phyloP scores from a whole-genome alignment of 495 filamentous ascomycete genomes.

The Pyrenula massariospora region DNA sequence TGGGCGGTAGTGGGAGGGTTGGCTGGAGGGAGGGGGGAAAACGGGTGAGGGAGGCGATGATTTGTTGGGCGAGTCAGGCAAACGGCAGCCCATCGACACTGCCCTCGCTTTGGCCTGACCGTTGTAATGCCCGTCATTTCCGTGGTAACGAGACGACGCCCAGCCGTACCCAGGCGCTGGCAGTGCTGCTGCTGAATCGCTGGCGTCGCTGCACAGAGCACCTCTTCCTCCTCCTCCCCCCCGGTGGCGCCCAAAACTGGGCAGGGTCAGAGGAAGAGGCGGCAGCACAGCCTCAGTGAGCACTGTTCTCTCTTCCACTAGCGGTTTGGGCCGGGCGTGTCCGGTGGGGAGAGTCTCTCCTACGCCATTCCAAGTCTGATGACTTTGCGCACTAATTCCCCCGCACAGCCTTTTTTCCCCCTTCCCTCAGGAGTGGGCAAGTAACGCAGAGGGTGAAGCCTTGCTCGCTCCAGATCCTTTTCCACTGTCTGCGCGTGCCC shows the following conservation, averaged over 20 bases:
- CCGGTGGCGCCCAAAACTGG: background rate
- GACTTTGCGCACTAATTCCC: background rate
- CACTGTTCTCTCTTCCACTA: background rate
- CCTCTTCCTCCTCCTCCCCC: background rate
- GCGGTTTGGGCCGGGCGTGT: background rate
- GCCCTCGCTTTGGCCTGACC: background rate
- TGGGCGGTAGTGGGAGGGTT: too few species aligned
- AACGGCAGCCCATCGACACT: background rate
- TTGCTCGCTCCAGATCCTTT: too few species aligned
- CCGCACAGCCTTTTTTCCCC: background rate
- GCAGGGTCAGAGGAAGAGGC: background rate
- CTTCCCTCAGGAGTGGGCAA: too few species aligned
- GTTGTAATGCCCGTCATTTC: background rate
- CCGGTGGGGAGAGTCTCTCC: too few species aligned
- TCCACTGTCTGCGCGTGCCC: too few species aligned
- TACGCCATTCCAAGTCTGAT: too few species aligned
- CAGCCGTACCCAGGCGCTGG: too few species aligned
- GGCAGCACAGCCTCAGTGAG: background rate
- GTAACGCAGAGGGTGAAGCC: too few species aligned
- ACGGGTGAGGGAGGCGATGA: background rate
- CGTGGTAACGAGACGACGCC: too few species aligned
- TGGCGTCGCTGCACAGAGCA: background rate
- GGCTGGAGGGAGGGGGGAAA: too few species aligned
- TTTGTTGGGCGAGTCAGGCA: background rate
- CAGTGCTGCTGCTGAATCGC: background rate